Evolutionary conservation across 352 stramenopile species (phyloP).

Genomic region (Aphanomyces euteiches): DNA sequence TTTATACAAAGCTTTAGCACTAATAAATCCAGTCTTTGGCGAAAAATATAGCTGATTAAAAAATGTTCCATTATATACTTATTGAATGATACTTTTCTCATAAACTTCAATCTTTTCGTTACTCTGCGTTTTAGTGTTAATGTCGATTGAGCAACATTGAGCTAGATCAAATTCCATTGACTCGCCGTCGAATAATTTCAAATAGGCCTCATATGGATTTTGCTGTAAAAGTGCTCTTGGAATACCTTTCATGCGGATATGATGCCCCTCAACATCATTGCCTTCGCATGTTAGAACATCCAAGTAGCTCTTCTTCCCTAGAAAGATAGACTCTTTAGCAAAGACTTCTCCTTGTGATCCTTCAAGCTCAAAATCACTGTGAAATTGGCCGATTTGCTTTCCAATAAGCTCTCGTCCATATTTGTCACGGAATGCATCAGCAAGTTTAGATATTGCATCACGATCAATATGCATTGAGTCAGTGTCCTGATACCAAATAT

Average conservation of each 20-base stretch:
- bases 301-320: conserved; percentile 28
- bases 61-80: not conserved
- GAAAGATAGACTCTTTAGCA: conserved; percentile 27
- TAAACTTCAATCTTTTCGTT: conserved; percentile 24
- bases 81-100: not conserved
- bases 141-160: conserved; percentile 24
- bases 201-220: conserved; percentile 24
- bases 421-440: conserved; percentile 22
- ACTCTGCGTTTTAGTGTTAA: conserved; percentile 30
- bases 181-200: conserved; percentile 27
- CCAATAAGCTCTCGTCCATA: conserved; percentile 27
- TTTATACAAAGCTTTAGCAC: not conserved
- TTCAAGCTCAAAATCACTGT: conserved; percentile 27
- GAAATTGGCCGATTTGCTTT: conserved; percentile 21
- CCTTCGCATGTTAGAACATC: conserved; percentile 29
- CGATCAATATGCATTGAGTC: conserved; percentile 31
- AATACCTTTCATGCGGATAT: conserved; percentile 31
- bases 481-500: conserved; percentile 31
- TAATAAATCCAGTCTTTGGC: not conserved
- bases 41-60: not conserved
- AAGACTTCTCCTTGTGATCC: conserved; percentile 25
- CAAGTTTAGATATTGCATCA: conserved; percentile 17
- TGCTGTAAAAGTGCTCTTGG: conserved; percentile 15
- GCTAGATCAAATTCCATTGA: conserved; percentile 14
- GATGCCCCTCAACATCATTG: conserved; percentile 27